Base-by-base conservation (phyloP, 495 filamentous ascomycete genomes). In the Sporormia fimetaria region DNA sequence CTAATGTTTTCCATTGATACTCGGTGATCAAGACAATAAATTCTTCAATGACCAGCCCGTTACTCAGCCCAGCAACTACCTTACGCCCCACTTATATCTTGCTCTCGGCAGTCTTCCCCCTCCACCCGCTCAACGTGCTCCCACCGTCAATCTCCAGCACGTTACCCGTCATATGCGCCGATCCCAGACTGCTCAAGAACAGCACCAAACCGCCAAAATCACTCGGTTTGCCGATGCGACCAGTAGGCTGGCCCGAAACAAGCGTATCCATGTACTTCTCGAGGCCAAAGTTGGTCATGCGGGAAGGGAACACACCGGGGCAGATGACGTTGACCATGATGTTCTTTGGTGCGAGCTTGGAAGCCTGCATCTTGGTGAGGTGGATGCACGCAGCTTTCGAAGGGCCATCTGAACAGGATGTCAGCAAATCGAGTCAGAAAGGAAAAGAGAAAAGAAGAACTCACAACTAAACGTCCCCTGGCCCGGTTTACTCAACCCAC, bases 381-480 rank as follows among this genome's bases (percentile, higher is more conserved):
- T 62, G 58, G n/a, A 62, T 59, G 27, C 52, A 57, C 12, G 57
- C 58, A 7, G 58, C 58, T 42, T 62, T 62, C 9, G 45, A 52
- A 0, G 58, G 58, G 9, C 58, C 58, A 29, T 62, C 51, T 54
- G 20, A 14, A 15, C 12, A 32, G 6, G 21, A 34, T 6, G 3
- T 6, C 3, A 34, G 17, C 17, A 12, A 15, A 1, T 1, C 17
- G n/a, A 34, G 3, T 15, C 10, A 14, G 3, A 17, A 14, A 11
- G n/a, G 3, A 12, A 20, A 39, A 8, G 27, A 5, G 15, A 20
- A 20, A 37, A 2, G 21, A 3, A 24, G 6, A n/a, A 49, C 45
- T 23, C 20, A 54, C 51, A 62, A 29, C 34, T 44, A 41, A 57
- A 62, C 0, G 58, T 59, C 18, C 58, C 58, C 21, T 47, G 27